These are phyloP conservation scores for Lachancea dasiensis DNA, from an alignment of 805 yeast genomes.

Conservation along the genomic window DNA sequence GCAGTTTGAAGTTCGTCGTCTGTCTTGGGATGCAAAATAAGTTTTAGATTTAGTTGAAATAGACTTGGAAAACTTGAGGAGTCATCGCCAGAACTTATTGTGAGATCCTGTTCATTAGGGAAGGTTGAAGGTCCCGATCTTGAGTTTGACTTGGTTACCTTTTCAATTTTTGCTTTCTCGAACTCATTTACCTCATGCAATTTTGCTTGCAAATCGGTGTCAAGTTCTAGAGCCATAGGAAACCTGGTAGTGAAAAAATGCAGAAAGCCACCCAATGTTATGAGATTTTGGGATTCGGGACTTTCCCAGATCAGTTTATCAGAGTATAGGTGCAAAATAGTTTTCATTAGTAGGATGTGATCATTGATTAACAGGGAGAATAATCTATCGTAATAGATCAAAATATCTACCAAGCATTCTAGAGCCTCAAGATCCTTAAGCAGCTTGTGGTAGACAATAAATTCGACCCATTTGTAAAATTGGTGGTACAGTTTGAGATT, in stretches of 20 bases:
- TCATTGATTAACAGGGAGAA: conserved; percentile 36
- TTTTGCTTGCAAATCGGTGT: conserved; percentile 24
- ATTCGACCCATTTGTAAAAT: conserved; percentile 33
- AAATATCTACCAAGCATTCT: conserved; percentile 27
- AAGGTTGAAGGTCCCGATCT: no score
- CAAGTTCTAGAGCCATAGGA: conserved; percentile 25
- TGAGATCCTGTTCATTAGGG: no score
- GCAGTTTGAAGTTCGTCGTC: conserved; percentile 6
- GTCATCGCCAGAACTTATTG: background rate
- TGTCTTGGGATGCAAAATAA: conserved; percentile 11
- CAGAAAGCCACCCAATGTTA: conserved; percentile 30
- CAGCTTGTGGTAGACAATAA: conserved; percentile 29
- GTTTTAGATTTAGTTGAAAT: conserved; percentile 27
- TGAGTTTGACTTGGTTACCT: conserved; percentile 17
- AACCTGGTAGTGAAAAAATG: conserved; percentile 29
- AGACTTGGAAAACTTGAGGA: conserved; percentile 24
- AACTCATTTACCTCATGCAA: conserved; percentile 25
- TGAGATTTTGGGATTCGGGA: conserved; percentile 18
- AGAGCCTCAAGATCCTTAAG: conserved; percentile 25
- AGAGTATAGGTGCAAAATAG: conserved; percentile 25
- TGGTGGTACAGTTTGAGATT: conserved; percentile 27
- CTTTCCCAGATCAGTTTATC: conserved; percentile 23
- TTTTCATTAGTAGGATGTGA: conserved; percentile 32
- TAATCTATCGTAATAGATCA: conserved; percentile 25
- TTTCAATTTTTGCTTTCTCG: conserved; percentile 24